Base-by-base conservation (phyloP, 441 rosid species). In the Erodium moschatum region DNA sequence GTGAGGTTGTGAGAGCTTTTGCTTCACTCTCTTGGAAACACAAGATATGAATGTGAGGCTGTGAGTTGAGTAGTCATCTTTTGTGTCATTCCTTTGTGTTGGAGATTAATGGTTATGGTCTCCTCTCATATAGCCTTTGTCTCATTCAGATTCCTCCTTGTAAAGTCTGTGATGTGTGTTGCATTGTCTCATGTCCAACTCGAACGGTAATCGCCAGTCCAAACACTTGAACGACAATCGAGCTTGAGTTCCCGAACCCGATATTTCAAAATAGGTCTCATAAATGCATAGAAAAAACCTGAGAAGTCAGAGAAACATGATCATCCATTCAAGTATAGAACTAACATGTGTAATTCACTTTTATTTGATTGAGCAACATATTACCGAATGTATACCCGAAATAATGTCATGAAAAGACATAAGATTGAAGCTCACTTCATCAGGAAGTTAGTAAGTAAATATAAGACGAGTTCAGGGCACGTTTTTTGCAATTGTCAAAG, bases 91-190 rank as follows among this genome's bases (percentile, higher is more conserved):
- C 58, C 58, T 50, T 4, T 50, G 18, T 13, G 38, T 0, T 33
- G 38, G 38, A 33, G 38, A 50, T 50, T 50, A 50, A 15, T 50
- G 58, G 58, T 50, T n/a, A 50, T 50, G 58, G 58, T 50, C 12
- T 50, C 12, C 19, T 13, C 58, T 3, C 18, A 16, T 50, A 0
- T 1, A n/a, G 58, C 12, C 58, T 15, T n/a, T 50, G 58, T 50
- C 58, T n/a, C 58, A 50, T 50, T 13, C 12, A 50, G 58, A 50
- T 50, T 50, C 58, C 58, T 50, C 58, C 58, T 50, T 50, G 18
- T 50, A 50, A 50, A 50, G 58, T 50, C 12, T 50, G 58, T 50
- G 58, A 50, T 50, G 58, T 50, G 19, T 50, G 12, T 50, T 48
- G 58, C 58, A 50, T 50, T 13, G 7, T n/a, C 12, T 33, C 38